Evolutionary conservation across 2,329 filamentous ascomycete genomes (phyloP), one percentile per base, ranked within the genome.

Genomic region (Fusarium lateritium): DNA sequence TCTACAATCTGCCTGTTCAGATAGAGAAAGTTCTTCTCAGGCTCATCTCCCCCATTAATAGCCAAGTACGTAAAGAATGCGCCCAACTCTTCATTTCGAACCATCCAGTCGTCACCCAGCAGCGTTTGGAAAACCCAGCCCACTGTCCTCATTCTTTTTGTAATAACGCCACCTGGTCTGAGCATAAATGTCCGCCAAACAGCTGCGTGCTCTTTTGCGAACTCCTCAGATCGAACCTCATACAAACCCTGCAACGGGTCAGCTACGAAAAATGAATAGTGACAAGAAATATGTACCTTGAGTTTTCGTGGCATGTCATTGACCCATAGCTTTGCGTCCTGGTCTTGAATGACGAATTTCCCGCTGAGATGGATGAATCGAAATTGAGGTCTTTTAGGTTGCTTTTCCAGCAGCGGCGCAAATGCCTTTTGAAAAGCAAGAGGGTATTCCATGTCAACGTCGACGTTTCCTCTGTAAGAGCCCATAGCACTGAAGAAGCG

Each of bases 301-400:
- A 73, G 42, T 31, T 74, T 74, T 0, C 72, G 72, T 5, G 68
- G 53, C 9, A 54, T 61, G 8, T 65, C 63, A 0, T 74, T 42
- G 1, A 74, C 73, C 65, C 72, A 77, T 17, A 80, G 17, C 26
- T 61, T 75, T 21, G 69, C 55, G 7, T 77, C 71, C 54, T 80
- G 78, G 19, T 80, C 68, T 19, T 75, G 76, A 13, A 71, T 63
- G 1, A 79, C 77, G 31, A 77, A 78, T 15, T 73, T 76, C 3
- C 79, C 78, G 39, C 78, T 79, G 7, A 80, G 60, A 38, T 77
- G 77, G 4, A 80, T 67, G 34, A 73, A 78, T 39, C 71, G 69
- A 26, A 80, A 79, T 3, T 13, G 68, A 1, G 61, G 14, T 9
- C 56, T 31, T 2, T 14, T 42, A 0, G 50, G 51, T 0, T 54